Evolutionary conservation across 2,329 filamentous ascomycete genomes (phyloP).

Genomic region (Arthrinium puccinioides): DNA sequence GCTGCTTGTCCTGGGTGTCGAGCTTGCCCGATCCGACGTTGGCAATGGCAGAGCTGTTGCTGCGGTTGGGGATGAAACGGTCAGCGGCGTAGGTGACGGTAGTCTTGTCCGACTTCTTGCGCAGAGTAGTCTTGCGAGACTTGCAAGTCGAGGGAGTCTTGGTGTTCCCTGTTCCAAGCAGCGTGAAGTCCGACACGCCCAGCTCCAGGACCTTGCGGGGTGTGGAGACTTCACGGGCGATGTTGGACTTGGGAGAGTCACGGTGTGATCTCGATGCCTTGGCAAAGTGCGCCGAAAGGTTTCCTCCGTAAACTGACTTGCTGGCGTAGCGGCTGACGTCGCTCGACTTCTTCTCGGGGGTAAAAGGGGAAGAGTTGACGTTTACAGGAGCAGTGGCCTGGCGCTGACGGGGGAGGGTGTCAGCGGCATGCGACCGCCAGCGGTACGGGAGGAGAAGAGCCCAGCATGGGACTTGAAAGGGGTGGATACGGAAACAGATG

Average conservation of each 20-base stretch:
- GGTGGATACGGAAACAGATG: slow-evolving; percentile 74
- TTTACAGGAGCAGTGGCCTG: slow-evolving; percentile 43
- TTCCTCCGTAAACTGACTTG: slow-evolving; percentile 75
- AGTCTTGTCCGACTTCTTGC: slow-evolving; percentile 61
- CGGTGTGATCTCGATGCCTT: slow-evolving; percentile 66
- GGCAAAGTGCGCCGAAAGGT: slow-evolving; percentile 71
- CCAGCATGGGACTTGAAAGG: slow-evolving; percentile 92
- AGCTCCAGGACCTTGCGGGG: slow-evolving; percentile 80
- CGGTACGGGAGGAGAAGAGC: slow-evolving; percentile 85
- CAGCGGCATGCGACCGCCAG: slow-evolving; percentile 88
- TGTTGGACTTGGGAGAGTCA: slow-evolving; percentile 95
- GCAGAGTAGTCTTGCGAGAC: slow-evolving; percentile 45
- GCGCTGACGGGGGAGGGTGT: slow-evolving; percentile 74
- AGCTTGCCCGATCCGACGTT: slow-evolving; percentile 80
- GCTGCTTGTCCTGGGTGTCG: slow-evolving; percentile 60
- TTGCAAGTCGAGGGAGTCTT: slow-evolving; percentile 50
- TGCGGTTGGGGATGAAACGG: slow-evolving; percentile 92
- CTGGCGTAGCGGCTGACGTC: slow-evolving; percentile 42
- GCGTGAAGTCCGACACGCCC: slow-evolving; percentile 84
- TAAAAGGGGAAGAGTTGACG: slow-evolving; percentile 67
- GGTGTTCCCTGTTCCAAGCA: slow-evolving; percentile 70
- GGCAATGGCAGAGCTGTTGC: slow-evolving; percentile 79
- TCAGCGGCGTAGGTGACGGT: slow-evolving; percentile 76
- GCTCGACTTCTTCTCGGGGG: slow-evolving; percentile 55
- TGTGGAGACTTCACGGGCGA: slow-evolving; percentile 65